Percentiles rank a stretch among this genome's conserved stretches.
phyloP scores from a whole-genome alignment of 2,329 filamentous ascomycete genomes.

The Epichloe elymi region DNA sequence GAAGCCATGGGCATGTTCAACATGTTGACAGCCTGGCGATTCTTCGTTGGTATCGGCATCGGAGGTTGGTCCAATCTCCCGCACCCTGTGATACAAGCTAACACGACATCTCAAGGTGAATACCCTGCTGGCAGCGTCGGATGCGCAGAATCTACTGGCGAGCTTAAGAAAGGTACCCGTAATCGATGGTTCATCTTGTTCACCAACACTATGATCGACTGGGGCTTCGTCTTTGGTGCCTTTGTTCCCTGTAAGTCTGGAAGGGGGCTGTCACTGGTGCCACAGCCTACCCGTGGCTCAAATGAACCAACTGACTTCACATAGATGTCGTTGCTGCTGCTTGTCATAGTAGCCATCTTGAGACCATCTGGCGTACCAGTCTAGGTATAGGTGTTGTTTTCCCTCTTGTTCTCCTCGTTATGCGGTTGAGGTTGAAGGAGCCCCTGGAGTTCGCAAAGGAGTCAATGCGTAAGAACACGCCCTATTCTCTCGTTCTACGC shows the following conservation, averaged over 20 bases:
- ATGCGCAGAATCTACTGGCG: slow-evolving; percentile 62
- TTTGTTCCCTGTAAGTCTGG: slow-evolving; percentile 48
- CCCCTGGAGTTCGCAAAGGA: slow-evolving; percentile 64
- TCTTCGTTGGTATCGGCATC: slow-evolving; percentile 71
- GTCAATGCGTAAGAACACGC: slow-evolving; percentile 50
- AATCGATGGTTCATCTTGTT: slow-evolving; percentile 88
- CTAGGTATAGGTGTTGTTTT: slow-evolving; percentile 71
- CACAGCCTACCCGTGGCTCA: no score
- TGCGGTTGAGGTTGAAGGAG: slow-evolving; percentile 63
- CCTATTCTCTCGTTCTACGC: slow-evolving; percentile 40
- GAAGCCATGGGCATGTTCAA: slow-evolving; percentile 60
- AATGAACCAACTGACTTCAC: neutral
- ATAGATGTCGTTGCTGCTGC: slow-evolving; percentile 39
- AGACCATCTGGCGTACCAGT: slow-evolving; percentile 69
- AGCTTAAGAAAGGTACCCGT: slow-evolving; percentile 66
- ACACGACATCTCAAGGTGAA: slow-evolving; percentile 34
- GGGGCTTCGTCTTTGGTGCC: slow-evolving; percentile 67
- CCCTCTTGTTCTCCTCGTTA: slow-evolving; percentile 54
- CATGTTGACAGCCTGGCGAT: slow-evolving; percentile 66
- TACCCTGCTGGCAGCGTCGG: slow-evolving; percentile 77
- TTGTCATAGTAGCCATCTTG: slow-evolving; percentile 47
- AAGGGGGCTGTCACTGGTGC: neutral
- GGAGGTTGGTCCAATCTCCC: slow-evolving; percentile 32
- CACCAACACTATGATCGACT: slow-evolving; percentile 78
- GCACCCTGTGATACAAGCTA: slow-evolving; percentile 34